These are phyloP conservation scores for Kluyveromyces nonfermentans DNA, from an alignment of 805 yeast genomes.

Conservation along the genomic window DNA sequence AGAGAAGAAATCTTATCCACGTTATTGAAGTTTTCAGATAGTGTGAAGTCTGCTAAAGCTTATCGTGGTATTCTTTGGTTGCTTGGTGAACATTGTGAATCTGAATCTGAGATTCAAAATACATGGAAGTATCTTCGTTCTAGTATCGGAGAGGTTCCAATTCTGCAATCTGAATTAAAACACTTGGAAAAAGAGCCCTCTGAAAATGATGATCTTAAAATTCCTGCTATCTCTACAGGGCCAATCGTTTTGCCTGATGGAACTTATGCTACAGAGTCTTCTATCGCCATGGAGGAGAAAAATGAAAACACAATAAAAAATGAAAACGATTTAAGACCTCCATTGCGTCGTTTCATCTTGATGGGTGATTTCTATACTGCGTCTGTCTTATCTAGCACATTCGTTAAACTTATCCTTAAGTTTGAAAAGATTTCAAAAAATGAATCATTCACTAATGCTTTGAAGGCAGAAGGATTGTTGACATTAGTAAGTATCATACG, in stretches of 20 bases:
- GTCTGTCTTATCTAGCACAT: conserved; percentile 76
- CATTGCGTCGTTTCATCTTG: conserved; percentile 71
- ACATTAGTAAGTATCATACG: conserved; percentile 87
- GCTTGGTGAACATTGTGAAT: conserved; percentile 80
- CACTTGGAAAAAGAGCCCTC: conserved; percentile 30
- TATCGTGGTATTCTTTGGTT: conserved; percentile 94
- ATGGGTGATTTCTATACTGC: conserved; percentile 88
- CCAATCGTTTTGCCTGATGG: conserved; percentile 97
- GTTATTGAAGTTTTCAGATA: conserved; percentile 51
- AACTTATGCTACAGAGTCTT: conserved; percentile 91
- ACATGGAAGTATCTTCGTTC: conserved; percentile 83
- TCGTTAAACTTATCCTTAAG: conserved; percentile 80
- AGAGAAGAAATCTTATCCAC: conserved; percentile 55
- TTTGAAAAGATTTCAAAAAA: conserved; percentile 49
- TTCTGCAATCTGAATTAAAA: conserved; percentile 61
- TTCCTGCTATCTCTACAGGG: conserved; percentile 33
- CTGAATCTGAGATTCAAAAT: conserved; percentile 60
- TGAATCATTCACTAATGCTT: conserved; percentile 59
- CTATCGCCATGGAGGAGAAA: conserved; percentile 79
- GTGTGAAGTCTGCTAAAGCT: conserved; percentile 78
- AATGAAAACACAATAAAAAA: conserved; percentile 62
- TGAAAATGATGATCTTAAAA: conserved; percentile 22
- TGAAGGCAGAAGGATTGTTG: conserved; percentile 90
- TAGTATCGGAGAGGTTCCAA: conserved; percentile 86
- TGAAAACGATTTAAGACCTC: conserved; percentile 46